Evolutionary conservation across 208 protist genomes (phyloP).

Genomic region (Crithidia bombi): DNA sequence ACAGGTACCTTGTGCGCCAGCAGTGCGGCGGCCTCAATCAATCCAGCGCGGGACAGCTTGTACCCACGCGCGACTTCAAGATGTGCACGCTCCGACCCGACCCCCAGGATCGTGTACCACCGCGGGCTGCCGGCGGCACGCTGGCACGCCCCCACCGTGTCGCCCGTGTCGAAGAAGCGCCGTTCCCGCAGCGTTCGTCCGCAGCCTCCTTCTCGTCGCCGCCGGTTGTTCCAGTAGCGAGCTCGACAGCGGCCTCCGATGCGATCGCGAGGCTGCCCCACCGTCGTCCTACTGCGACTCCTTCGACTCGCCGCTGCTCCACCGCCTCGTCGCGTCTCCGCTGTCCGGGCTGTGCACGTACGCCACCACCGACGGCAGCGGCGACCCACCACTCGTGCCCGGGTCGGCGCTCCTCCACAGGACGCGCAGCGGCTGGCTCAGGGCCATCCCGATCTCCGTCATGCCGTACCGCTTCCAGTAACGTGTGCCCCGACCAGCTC

Average conservation of each 20-base stretch:
- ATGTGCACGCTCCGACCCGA: constrained; percentile 93
- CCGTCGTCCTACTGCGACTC: constrained; percentile 49
- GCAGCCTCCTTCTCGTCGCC: constrained; percentile 84
- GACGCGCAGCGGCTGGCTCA: constrained; percentile 91
- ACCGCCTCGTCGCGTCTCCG: constrained; percentile 21
- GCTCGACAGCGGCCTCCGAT: constrained; percentile 93
- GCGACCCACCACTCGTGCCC: constrained; percentile 92
- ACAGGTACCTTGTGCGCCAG: constrained; percentile 70
- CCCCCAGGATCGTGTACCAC: constrained; percentile 91
- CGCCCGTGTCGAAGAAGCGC: constrained; percentile 89
- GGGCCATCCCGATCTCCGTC: constrained; percentile 98
- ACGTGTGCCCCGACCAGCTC: constrained; percentile 87
- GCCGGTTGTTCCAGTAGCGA: constrained; percentile 91
- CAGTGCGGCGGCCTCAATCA: constrained; percentile 89
- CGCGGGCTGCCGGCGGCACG: constrained; percentile 19
- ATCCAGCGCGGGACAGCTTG: constrained; percentile 95
- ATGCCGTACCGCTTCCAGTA: constrained; percentile 97
- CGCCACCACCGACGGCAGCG: constrained; percentile 83
- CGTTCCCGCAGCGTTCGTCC: constrained; percentile 41
- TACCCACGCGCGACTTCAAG: constrained; percentile 93
- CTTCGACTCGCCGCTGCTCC: constrained; percentile 29
- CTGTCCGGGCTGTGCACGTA: constrained; percentile 54
- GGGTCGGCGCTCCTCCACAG: constrained; percentile 65
- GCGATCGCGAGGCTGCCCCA: constrained; percentile 82
- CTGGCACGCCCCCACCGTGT: constrained; percentile 79